Conservation (phyloP, 208 protist species). For the Leptomonas seymouri region DNA sequence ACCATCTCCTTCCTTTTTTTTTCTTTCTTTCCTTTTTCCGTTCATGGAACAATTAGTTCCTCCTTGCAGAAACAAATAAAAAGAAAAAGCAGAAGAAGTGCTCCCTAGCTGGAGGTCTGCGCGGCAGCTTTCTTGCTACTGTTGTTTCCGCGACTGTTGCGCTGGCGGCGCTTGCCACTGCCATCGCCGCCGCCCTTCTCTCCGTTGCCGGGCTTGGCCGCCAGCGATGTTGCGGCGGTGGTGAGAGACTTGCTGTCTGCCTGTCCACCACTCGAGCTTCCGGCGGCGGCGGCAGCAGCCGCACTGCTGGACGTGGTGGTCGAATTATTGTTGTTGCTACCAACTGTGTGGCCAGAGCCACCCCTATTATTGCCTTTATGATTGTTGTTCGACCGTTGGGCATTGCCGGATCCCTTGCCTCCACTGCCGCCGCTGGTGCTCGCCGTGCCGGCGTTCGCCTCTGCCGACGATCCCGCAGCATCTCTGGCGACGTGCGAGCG, state of each 20-base stretch:
- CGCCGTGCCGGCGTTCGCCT: constrained; percentile 7
- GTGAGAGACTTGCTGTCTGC: background rate
- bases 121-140: constrained; percentile 6
- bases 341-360: background rate
- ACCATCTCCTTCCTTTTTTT: background rate
- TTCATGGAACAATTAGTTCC: background rate
- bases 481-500: constrained; percentile 4
- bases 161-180: constrained; percentile 11
- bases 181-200: background rate
- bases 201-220: background rate
- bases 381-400: constrained; percentile 8
- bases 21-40: background rate
- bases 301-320: constrained; percentile 12
- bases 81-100: constrained; percentile 23
- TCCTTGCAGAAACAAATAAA: background rate
- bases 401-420: background rate
- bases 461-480: background rate
- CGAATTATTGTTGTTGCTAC: constrained; percentile 7
- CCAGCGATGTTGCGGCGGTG: background rate
- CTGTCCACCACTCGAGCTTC: background rate
- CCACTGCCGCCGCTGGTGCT: background rate
- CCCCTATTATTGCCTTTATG: background rate
- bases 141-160: constrained; percentile 9
- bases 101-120: background rate
- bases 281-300: background rate